Base-by-base conservation (phyloP, 2,329 filamentous ascomycete genomes). In the Botrytis pseudocinerea region DNA sequence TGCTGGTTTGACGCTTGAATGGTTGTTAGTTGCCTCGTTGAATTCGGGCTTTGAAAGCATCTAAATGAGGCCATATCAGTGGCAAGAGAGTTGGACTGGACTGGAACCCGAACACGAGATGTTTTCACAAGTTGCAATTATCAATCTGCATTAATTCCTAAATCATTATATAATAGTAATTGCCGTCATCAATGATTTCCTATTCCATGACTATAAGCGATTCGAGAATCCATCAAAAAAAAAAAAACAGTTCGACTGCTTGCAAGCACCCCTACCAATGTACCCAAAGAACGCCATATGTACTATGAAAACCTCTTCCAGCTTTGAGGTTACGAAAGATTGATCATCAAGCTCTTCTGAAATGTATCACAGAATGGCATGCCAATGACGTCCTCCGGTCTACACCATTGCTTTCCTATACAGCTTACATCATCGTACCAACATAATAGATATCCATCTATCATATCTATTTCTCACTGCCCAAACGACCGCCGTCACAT, bases 401-500 rank as follows among this genome's bases (percentile, higher is more conserved):
- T 59, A 71, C 57, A 22, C 48, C 62, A 20, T 72, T 59, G 38
- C 44, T 59, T 59, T 42, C n/a, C 22, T 35, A 38, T 62, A 42
- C 59, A 63, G 28, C 69, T 70, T 22, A 70, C 59, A 60, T 35
- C 28, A 22, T 62, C 28, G 22, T 28, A 59, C 59, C 59, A 40
- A 32, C 42, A 62, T 16, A 54, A 46, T 59, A 32, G 60, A 40
- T 28, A 32, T 35, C 61, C 48, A 68, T 44, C 38, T 69, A 69
- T 35, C 40, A 44, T 63, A 35, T 44, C 69, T 44, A 40, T 46
- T 48, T 42, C 32, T 40, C n/a, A 20, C 46, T 68, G 46, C 35
- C 70, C 68, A 68, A 44, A 38, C 12, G n/a, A 9, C 44, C 40
- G n/a, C 71, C 65, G 78, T 64, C 75, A 54, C 73, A 78, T 79